Evolutionary conservation across 768 basidiomycete species (phyloP).

Genomic region (Boletus sp.): DNA sequence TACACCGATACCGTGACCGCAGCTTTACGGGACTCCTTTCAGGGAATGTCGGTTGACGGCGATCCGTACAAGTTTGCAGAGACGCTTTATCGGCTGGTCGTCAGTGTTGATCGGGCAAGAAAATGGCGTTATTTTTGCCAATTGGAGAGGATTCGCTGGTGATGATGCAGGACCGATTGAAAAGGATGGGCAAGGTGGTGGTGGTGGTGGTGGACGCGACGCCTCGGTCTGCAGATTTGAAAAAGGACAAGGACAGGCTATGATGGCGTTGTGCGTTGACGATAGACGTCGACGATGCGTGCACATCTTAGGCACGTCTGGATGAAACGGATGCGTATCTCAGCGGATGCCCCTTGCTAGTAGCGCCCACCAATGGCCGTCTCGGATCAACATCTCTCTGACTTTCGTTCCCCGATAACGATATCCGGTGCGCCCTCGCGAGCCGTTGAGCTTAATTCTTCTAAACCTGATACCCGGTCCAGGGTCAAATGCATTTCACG

Average conservation of each 20-base stretch:
- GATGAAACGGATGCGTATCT: not conserved
- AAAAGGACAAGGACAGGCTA: slow-evolving; percentile 5
- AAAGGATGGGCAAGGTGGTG: not conserved
- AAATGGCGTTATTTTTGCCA: slow-evolving; percentile 6
- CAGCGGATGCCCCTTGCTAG: too few species aligned
- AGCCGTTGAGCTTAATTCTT: too few species aligned
- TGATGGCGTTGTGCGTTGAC: not conserved
- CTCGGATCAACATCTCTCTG: too few species aligned
- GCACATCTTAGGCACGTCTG: too few species aligned
- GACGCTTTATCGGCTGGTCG: not conserved
- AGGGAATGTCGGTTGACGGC: not conserved
- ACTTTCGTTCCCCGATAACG: too few species aligned
- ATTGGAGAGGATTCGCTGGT: slow-evolving; percentile 11
- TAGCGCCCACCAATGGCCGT: too few species aligned
- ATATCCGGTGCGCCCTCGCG: not conserved
- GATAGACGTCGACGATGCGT: not conserved
- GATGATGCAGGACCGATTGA: not conserved
- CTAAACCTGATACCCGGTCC: too few species aligned
- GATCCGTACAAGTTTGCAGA: slow-evolving; percentile 18
- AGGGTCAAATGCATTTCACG: too few species aligned
- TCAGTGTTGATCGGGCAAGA: not conserved
- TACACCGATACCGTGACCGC: not conserved
- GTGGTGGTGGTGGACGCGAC: not conserved
- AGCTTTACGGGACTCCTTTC: not conserved
- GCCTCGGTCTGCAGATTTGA: slow-evolving; percentile 10